Conservation (phyloP, 2,329 filamentous ascomycete genomes). For the Sphaerulina musiva region DNA sequence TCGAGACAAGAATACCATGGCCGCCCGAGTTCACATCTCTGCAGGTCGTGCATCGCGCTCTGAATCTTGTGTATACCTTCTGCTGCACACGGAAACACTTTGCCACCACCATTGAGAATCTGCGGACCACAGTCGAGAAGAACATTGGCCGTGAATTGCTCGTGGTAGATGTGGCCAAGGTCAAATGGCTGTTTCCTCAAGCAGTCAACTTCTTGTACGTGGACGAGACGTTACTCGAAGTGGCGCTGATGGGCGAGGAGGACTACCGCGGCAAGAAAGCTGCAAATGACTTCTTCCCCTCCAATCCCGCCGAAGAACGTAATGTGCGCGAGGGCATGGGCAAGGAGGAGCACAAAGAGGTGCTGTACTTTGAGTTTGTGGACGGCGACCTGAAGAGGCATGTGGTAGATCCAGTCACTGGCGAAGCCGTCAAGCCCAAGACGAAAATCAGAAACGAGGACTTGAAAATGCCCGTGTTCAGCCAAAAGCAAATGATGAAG, state of each 20-base stretch:
- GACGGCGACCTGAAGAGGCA: constrained; percentile 86
- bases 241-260: constrained; percentile 67
- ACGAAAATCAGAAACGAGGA: constrained; percentile 68
- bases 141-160: constrained; percentile 66
- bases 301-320: constrained; percentile 30
- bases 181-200: constrained; percentile 69
- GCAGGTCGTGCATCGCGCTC: constrained; percentile 69
- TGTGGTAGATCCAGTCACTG: constrained; percentile 64
- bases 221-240: constrained; percentile 73
- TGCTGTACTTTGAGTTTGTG: constrained; percentile 85
- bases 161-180: constrained; percentile 73
- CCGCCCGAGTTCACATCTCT: constrained; percentile 67
- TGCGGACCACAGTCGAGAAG: constrained; percentile 74
- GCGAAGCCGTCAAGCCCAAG: constrained; percentile 61
- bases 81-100: constrained; percentile 89
- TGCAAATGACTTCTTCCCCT: constrained; percentile 47
- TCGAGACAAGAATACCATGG: constrained; percentile 59
- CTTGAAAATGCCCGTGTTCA: constrained; percentile 84
- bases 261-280: constrained; percentile 56
- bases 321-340: constrained; percentile 33
- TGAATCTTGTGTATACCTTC: constrained; percentile 93
- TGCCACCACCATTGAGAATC: constrained; percentile 83
- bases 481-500: constrained; percentile 82
- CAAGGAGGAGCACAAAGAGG: constrained; percentile 48
- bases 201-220: constrained; percentile 81